Evolutionary conservation across 306 rosid genomes (phyloP).

Genomic region (Gynostemma pentaphyllum): DNA sequence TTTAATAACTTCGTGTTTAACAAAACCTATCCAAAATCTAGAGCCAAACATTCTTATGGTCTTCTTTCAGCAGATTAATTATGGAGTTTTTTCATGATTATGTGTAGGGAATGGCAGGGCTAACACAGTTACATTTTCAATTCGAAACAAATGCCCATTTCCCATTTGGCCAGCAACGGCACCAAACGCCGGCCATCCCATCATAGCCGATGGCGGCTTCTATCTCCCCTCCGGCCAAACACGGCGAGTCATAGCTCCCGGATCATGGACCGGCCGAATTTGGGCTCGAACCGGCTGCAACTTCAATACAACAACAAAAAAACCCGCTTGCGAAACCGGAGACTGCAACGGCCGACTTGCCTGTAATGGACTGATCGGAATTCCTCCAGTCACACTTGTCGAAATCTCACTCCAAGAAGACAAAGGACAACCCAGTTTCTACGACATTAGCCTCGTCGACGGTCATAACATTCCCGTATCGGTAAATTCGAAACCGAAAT

Average conservation of each 20-base stretch:
- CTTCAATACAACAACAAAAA: slow-evolving; percentile 25
- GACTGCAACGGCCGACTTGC: slow-evolving; percentile 72
- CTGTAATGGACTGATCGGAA: slow-evolving; percentile 73
- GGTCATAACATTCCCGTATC: slow-evolving; percentile 69
- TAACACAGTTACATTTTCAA: slow-evolving; percentile 33
- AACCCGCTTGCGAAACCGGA: slow-evolving; percentile 64
- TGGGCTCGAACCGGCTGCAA: slow-evolving; percentile 88
- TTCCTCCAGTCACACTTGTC: slow-evolving; percentile 70
- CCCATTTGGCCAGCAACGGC: slow-evolving; percentile 94
- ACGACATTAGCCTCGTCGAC: slow-evolving; percentile 77
- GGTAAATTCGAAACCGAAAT: slow-evolving; percentile 17
- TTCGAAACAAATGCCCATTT: slow-evolving; percentile 63
- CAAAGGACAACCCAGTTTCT: slow-evolving; percentile 41
- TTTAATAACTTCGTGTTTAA: no score
- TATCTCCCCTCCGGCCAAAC: slow-evolving; percentile 48
- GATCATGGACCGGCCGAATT: slow-evolving; percentile 82
- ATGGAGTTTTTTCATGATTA: background rate
- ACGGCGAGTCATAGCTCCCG: slow-evolving; percentile 30
- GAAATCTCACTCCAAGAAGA: slow-evolving; percentile 52
- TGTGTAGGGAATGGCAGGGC: slow-evolving; percentile 35
- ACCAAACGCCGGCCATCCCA: slow-evolving; percentile 54
- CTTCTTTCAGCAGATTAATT: no score
- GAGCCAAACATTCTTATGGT: no score
- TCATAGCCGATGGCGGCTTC: slow-evolving; percentile 79
- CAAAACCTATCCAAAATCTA: no score